Percentiles rank a stretch among this genome's conserved stretches.
phyloP scores from a whole-genome alignment of 1,284 basidiomycete species.

The Moesziomyces sp. region DNA sequence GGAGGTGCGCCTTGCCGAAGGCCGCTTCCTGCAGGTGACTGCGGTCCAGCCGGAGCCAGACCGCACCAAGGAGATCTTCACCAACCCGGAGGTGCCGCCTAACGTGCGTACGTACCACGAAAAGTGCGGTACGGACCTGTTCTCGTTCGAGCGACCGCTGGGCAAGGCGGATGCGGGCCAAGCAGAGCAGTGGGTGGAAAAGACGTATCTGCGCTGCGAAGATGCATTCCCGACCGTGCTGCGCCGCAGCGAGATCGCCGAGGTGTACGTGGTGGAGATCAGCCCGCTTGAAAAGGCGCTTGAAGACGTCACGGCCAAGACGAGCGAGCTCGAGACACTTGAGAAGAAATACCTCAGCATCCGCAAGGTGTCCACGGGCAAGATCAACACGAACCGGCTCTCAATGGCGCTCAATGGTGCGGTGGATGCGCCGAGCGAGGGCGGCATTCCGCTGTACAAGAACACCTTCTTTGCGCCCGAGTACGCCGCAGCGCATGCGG shows the following conservation, averaged over 20 bases:
- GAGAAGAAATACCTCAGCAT: conserved; percentile 79
- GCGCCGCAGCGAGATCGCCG: conserved; percentile 87
- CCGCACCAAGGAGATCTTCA: conserved; percentile 80
- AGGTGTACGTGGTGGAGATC: conserved; percentile 79
- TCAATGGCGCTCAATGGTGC: conserved; percentile 87
- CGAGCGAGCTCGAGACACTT: conserved; percentile 78
- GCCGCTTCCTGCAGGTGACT: conserved; percentile 75
- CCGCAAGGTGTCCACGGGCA: conserved; percentile 75
- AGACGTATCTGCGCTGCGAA: conserved; percentile 73
- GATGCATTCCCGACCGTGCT: conserved; percentile 92
- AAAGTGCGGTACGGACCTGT: conserved; percentile 71
- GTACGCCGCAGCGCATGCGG: conserved; percentile 78
- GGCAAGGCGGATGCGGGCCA: conserved; percentile 38
- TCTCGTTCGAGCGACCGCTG: conserved; percentile 74
- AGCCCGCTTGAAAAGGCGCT: conserved; percentile 88
- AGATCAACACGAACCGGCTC: conserved; percentile 80
- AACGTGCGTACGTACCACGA: conserved; percentile 87
- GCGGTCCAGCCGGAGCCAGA: conserved; percentile 87
- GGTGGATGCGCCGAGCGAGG: conserved; percentile 83
- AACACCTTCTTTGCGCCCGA: conserved; percentile 78
- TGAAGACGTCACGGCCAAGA: conserved; percentile 80
- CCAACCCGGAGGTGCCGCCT: conserved; percentile 82
- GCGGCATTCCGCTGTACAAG: conserved; percentile 74
- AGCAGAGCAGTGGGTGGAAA: conserved; percentile 78
- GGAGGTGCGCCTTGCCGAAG: conserved; percentile 47